These are phyloP conservation scores for Trichosanthes truncata DNA, from an alignment of 306 rosid species.

Conservation along the genomic window DNA sequence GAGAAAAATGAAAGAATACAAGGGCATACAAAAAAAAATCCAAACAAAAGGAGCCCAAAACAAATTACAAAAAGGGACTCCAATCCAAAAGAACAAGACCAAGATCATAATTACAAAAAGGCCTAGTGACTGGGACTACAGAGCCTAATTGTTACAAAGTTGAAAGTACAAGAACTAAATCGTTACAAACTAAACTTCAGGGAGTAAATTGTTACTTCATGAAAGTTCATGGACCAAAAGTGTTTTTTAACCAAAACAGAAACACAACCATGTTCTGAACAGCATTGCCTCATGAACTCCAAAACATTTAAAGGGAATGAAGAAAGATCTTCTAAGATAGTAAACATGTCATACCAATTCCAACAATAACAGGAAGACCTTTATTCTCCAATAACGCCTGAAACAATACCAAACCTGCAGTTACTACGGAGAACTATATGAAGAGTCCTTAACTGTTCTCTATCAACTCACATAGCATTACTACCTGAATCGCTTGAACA, in stretches of 20 bases:
- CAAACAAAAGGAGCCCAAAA: no score
- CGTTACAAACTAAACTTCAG: no score
- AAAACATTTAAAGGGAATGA: not conserved
- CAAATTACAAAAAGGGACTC: no score
- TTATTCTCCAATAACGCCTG: conserved; percentile 99
- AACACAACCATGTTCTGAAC: not conserved
- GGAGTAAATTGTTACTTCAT: no score
- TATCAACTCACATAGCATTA: conserved; percentile 17
- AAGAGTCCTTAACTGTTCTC: not conserved
- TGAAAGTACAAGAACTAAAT: no score
- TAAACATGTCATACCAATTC: conserved; percentile 59
- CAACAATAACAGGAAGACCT: conserved; percentile 87
- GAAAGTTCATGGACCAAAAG: no score
- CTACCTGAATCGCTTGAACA: conserved; percentile 96
- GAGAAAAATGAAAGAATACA: no score
- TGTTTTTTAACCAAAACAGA: not conserved
- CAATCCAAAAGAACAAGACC: no score
- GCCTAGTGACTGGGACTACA: no score
- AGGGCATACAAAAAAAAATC: no score
- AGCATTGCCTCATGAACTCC: not conserved
- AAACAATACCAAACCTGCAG: conserved; percentile 20
- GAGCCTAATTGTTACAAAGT: no score
- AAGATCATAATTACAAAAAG: no score
- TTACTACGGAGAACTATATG: not conserved
- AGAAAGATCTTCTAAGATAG: not conserved